Evolutionary conservation across 306 rosid species (phyloP).

Genomic region (Vigna reflexopilosa): DNA sequence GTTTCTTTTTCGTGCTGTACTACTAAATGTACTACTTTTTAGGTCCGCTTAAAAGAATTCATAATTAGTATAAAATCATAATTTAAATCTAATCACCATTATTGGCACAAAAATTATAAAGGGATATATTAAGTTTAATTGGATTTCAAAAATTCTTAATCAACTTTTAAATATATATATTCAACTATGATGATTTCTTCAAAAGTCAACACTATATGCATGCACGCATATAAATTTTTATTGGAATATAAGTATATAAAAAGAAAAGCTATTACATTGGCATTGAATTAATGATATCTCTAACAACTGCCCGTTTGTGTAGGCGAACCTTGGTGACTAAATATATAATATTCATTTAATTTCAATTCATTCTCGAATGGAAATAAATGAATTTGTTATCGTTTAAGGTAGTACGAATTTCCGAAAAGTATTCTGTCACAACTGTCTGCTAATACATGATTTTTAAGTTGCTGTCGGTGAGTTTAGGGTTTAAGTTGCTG

Average conservation of each 20-base stretch:
- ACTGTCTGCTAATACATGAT: background rate
- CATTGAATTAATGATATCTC: background rate
- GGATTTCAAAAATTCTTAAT: background rate
- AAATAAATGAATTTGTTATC: background rate
- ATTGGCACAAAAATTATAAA: background rate
- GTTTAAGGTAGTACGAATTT: background rate
- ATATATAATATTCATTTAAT: background rate
- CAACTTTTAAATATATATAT: no score
- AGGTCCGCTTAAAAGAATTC: background rate
- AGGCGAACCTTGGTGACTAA: background rate
- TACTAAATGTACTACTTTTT: background rate
- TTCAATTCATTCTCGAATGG: background rate
- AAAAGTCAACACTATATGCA: background rate
- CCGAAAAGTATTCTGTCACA: background rate
- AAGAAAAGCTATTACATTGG: background rate
- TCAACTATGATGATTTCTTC: background rate
- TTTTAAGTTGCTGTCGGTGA: background rate
- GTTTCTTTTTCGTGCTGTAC: background rate
- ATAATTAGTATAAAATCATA: background rate
- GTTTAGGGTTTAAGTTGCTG: no score
- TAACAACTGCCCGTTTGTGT: background rate
- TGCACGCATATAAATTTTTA: background rate
- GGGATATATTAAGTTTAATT: background rate
- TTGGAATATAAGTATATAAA: background rate
- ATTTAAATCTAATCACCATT: background rate